Evolutionary conservation across 257 asterid species (phyloP), one percentile per base, ranked within the genome.

Genomic region (Fraxinus cuspidata): DNA sequence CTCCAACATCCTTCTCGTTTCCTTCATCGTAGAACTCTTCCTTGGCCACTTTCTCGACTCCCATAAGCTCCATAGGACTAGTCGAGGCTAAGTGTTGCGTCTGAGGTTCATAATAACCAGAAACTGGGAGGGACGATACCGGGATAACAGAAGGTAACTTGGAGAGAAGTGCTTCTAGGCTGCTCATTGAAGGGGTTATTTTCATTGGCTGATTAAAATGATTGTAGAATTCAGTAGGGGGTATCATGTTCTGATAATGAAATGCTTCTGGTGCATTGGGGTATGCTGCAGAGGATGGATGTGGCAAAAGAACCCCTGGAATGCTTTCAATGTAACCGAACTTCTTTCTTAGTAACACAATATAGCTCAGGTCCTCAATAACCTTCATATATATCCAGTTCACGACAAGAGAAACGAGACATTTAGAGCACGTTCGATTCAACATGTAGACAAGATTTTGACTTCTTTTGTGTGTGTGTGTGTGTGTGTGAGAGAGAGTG

Each of bases 121-220:
- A 71, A 0, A 16, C 5, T 1, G 80, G 44, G 7, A 77, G 37
- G 0, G 95, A 23, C 0, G 92, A 10, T 1, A 70, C 38, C 7
- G 94, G 93, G 47, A 79, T 86, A 47, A 96, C 99, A 0, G 97
- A 89, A 5, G 99, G 99, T 0, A 96, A 90, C 47, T 96, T 96
- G 3, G 99, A 96, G 65, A 96, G 91, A 65, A 96, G 97, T 79
- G 99, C 97, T 73, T 96, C 97, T 0, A 96, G 98, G 83, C 99
- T 96, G 81, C 92, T 96, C 99, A 96, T 93, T 2, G 99, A 96
- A 0, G 97, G 99, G n/a, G 97, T 79, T 28, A 95, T 85, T 65
- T 85, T 91, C 90, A 91, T 84, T 47, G 85, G 82, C 16, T 84
- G 88, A 13, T 80, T 53, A 56, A 81, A 80, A 74, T 92, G 91